These are phyloP conservation scores for Pseudozyma flocculosa DNA, from an alignment of 1,284 basidiomycete genomes.

Conservation along the genomic window DNA sequence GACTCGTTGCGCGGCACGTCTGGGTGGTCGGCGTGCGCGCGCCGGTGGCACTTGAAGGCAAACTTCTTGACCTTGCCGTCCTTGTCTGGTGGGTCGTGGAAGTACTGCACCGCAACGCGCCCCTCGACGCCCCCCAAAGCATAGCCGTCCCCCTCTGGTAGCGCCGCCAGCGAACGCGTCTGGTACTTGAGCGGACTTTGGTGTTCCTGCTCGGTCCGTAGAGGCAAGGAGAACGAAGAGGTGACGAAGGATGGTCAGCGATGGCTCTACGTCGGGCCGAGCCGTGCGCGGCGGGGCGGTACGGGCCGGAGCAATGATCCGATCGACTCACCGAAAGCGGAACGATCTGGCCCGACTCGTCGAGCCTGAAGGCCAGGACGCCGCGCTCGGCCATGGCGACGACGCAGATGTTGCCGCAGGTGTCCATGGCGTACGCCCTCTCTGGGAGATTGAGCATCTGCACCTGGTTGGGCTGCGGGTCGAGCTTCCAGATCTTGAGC, in stretches of 20 bases:
- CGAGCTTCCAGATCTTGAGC: constrained; percentile 63
- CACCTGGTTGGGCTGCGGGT: constrained; percentile 38
- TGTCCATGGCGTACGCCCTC: constrained; percentile 80
- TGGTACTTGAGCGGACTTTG: constrained; percentile 73
- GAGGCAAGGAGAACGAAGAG: no score
- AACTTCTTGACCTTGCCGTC: constrained; percentile 67
- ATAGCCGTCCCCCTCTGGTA: constrained; percentile 52
- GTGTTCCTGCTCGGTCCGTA: constrained; percentile 25
- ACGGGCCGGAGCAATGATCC: no score
- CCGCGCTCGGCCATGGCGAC: constrained; percentile 88
- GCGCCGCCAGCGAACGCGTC: constrained; percentile 65
- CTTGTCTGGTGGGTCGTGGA: constrained; percentile 47
- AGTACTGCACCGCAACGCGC: constrained; percentile 91
- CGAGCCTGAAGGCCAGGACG: constrained; percentile 81
- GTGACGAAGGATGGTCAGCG: no score
- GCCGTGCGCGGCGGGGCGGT: no score
- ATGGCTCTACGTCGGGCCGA: no score
- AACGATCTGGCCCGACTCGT: constrained; percentile 62
- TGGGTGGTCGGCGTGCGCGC: constrained; percentile 68
- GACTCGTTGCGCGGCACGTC: constrained; percentile 45
- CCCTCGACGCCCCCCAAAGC: constrained; percentile 94
- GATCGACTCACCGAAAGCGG: constrained; percentile 9
- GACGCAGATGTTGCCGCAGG: constrained; percentile 81
- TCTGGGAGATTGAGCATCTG: constrained; percentile 69
- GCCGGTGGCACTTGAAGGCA: constrained; percentile 93